Conservation (phyloP, 164 flowering plant genomes). For the Liriodendron chinense region DNA sequence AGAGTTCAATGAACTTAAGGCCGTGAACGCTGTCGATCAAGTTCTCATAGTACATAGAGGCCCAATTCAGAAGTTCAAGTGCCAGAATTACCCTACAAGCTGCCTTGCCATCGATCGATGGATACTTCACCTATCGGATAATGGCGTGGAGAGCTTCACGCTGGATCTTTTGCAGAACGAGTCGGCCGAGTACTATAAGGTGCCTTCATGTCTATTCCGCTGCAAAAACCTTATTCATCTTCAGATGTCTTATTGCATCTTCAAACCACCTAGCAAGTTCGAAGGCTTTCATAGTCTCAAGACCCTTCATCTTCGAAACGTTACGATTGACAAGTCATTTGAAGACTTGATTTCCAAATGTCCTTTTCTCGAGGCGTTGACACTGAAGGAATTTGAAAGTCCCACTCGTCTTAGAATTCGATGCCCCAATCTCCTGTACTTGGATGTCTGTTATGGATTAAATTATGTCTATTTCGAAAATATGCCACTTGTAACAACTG, state of each 20-base stretch:
- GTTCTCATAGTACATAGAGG: constrained; percentile 63
- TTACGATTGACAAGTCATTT: constrained; percentile 36
- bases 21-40: constrained; percentile 34
- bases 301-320: constrained; percentile 52
- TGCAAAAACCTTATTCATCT: constrained; percentile 43
- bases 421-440: constrained; percentile 6
- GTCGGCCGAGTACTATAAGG: constrained; percentile 29
- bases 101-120: constrained; percentile 66
- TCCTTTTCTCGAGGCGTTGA: constrained; percentile 15
- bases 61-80: constrained; percentile 61
- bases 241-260: constrained; percentile 57
- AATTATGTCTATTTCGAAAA: too few species aligned
- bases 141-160: constrained; percentile 43
- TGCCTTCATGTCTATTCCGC: constrained; percentile 58
- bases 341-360: constrained; percentile 16
- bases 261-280: constrained; percentile 44
- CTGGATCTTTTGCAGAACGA: constrained; percentile 52
- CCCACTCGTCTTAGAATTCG: constrained; percentile 4
- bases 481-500: too few species aligned
- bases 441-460: too few species aligned
- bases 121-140: constrained; percentile 58
- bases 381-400: constrained; percentile 5
- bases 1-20: constrained; percentile 20
- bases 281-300: constrained; percentile 49
- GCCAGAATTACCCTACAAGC: constrained; percentile 30